Evolutionary conservation across 2,329 filamentous ascomycete species (phyloP).

Genomic region (Lecanicillium sp.): DNA sequence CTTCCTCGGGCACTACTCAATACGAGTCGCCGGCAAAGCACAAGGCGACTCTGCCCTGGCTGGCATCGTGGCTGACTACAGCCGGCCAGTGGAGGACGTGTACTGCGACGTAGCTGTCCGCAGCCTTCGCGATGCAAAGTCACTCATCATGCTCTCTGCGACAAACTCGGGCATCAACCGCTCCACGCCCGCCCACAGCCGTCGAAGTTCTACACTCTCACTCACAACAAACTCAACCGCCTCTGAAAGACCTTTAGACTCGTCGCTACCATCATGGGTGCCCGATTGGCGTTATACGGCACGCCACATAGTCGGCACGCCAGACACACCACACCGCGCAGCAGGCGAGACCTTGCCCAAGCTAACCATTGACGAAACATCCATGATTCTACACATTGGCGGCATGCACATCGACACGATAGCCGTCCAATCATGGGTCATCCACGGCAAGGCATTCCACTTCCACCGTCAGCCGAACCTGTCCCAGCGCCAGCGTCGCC

Average conservation of each 20-base stretch:
- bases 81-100: constrained; percentile 20
- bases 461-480: constrained; percentile 11
- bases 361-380: constrained; percentile 18
- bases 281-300: constrained; percentile 28
- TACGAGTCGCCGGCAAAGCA: constrained; percentile 14
- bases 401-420: constrained; percentile 21
- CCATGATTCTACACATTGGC: constrained; percentile 16
- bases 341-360: constrained; percentile 17
- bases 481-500: constrained; percentile 1
- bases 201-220: too few species aligned
- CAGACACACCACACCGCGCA: constrained; percentile 22
- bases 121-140: constrained; percentile 18
- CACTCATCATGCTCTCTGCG: constrained; percentile 22
- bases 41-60: constrained; percentile 10
- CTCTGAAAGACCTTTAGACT: too few species aligned
- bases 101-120: constrained; percentile 24
- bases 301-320: constrained; percentile 23
- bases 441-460: constrained; percentile 23
- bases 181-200: too few species aligned
- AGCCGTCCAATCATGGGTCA: constrained; percentile 17
- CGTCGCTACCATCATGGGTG: constrained; percentile 27
- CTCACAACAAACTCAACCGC: too few species aligned
- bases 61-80: constrained; percentile 21
- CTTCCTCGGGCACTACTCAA: constrained; percentile 27
- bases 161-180: constrained; percentile 11